phyloP scores from a whole-genome alignment of 1,284 basidiomycete species.

The Microbotryum violaceum region DNA sequence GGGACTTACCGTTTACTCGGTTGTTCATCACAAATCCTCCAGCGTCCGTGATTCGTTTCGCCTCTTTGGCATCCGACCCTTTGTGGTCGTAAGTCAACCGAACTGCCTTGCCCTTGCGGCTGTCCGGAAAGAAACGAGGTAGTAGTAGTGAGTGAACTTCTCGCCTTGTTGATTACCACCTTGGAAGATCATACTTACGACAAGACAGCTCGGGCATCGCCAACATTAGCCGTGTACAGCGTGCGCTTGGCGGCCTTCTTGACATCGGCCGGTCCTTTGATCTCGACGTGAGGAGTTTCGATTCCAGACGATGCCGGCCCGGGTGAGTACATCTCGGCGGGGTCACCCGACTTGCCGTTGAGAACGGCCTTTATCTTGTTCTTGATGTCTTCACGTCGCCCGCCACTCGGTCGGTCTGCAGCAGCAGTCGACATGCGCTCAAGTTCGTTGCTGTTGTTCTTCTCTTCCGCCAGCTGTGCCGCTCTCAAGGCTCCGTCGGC shows the following conservation, averaged over 20 bases:
- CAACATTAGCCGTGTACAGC: constrained; percentile 93
- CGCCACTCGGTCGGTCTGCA: background rate
- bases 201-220: constrained; percentile 81
- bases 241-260: constrained; percentile 49
- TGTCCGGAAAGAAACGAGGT: background rate
- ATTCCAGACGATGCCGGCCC: background rate
- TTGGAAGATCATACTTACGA: constrained; percentile 17
- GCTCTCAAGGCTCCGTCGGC: constrained; percentile 14
- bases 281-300: constrained; percentile 11
- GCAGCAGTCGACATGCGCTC: background rate
- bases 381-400: background rate
- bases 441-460: constrained; percentile 10
- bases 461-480: constrained; percentile 11
- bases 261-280: constrained; percentile 21
- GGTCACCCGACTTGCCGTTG: background rate
- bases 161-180: background rate
- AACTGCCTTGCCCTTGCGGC: constrained; percentile 77
- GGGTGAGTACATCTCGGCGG: background rate
- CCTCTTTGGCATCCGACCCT: constrained; percentile 92
- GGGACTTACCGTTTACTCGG: constrained; percentile 52
- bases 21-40: constrained; percentile 99
- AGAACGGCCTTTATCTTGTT: constrained; percentile 18
- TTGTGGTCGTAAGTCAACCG: constrained; percentile 98
- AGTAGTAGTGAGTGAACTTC: background rate
- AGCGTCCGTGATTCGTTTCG: constrained; percentile 92